Percentiles rank a stretch among this genome's conserved stretches.
These are phyloP conservation scores for Rutstroemia sp. DNA, from an alignment of 2,329 filamentous ascomycete species.

Conservation along the genomic window DNA sequence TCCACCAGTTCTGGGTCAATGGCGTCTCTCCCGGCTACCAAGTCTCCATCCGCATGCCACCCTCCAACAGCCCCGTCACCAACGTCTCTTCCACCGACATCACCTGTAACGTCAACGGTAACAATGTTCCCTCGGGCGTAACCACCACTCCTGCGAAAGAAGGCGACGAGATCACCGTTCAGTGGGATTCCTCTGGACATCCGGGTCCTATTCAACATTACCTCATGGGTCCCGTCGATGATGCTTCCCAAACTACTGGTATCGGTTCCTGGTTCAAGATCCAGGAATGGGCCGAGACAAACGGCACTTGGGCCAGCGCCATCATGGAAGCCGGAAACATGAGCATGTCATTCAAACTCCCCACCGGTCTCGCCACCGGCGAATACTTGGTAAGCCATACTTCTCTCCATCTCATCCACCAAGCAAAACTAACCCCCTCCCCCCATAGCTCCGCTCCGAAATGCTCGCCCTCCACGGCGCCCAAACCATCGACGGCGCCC, in stretches of 20 bases:
- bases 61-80: constrained; percentile 42
- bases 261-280: constrained; percentile 30
- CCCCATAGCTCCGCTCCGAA: constrained; percentile 17
- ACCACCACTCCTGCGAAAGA: constrained; percentile 28
- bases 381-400: constrained; percentile 17
- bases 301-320: constrained; percentile 28
- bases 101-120: constrained; percentile 39
- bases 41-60: constrained; percentile 36
- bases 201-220: constrained; percentile 37
- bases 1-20: constrained; percentile 37
- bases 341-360: constrained; percentile 21
- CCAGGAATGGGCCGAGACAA: constrained; percentile 23
- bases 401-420: too few relatives aligned
- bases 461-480: constrained; percentile 23
- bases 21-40: constrained; percentile 31
- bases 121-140: constrained; percentile 27
- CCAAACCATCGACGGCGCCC: constrained; percentile 17
- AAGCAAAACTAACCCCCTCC: neutral
- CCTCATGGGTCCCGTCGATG: constrained; percentile 26
- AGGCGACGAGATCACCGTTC: constrained; percentile 32
- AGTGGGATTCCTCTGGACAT: constrained; percentile 33
- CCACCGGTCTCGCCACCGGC: constrained; percentile 17
- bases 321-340: constrained; percentile 24
- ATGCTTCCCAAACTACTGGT: constrained; percentile 24
- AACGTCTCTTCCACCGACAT: constrained; percentile 41